Evolutionary conservation across 192 early-diverging fungal genomes (phyloP), one percentile per base, ranked within the genome.

Genomic region (Coemansia sp.): DNA sequence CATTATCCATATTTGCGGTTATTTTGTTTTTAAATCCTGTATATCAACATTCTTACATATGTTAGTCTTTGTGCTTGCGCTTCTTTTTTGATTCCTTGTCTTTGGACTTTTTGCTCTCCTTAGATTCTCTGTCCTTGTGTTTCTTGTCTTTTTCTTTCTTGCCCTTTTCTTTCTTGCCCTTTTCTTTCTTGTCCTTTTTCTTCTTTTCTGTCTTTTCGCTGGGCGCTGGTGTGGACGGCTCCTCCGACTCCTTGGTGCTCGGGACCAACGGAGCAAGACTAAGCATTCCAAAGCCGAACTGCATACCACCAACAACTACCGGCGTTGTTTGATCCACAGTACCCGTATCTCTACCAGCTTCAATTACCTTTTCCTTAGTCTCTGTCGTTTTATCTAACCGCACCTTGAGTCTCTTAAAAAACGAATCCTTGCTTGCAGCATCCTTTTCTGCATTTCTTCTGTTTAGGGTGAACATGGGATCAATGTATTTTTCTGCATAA

Each of bases 401-500:
- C 26, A 30, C 46, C 38, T 55, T 61, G 4, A 74, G 64, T 37
- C 53, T 55, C 20, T 74, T 63, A 22, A 67, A 63, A 25, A 74
- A 74, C 36, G 59, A 52, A 14, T 62, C 55, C 32, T 62, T 61
- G 36, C 45, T 53, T 10, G 30, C 25, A 0, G 47, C 51, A 26
- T 65, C 46, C 18, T 51, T 39, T 39, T 67, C 71, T 22, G 42
- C 46, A 27, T 63, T 52, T 22, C 64, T 57, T 41, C 71, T 34
- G 7, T 35, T 30, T 9, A 74, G 53, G 7, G 71, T 74, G 64
- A 63, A 74, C 64, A 74, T 66, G 3, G 71, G 71, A 39, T 67
- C 71, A 15, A 74, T 42, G 4, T 28, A 17, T 10, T 37, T 47
- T 23, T 45, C 41, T n/a, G 36, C 59, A 3, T 38, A 36, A 4